These are phyloP conservation scores for Boletus vermiculosoides DNA, from an alignment of 768 basidiomycete species.

Conservation along the genomic window DNA sequence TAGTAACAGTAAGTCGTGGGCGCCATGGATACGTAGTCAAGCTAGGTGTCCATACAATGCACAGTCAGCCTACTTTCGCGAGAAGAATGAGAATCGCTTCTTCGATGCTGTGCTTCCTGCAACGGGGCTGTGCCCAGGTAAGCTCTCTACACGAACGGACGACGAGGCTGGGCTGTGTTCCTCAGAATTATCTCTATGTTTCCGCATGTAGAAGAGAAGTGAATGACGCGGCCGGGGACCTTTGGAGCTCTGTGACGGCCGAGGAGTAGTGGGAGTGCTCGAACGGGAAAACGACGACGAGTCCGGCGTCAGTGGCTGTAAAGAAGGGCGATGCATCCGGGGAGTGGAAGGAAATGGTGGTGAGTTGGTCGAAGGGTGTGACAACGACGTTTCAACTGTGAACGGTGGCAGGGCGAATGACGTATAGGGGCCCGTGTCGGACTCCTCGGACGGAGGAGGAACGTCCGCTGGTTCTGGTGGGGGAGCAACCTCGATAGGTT, in stretches of 20 bases:
- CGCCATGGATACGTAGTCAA: conserved; percentile 20
- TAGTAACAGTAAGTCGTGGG: conserved; percentile 12
- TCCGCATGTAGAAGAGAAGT: conserved; percentile 34
- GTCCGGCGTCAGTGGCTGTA: conserved; percentile 32
- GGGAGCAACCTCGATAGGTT: conserved; percentile 28
- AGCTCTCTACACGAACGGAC: conserved; percentile 18
- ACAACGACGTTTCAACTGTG: conserved; percentile 21
- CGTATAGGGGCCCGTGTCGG: conserved; percentile 33
- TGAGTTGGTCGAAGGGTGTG: conserved; percentile 21
- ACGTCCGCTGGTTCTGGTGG: conserved; percentile 18
- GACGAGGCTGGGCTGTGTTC: conserved; percentile 29
- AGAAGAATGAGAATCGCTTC: conserved; percentile 32
- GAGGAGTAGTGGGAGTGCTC: conserved; percentile 31
- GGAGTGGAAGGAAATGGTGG: conserved; percentile 21
- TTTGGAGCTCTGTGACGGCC: conserved; percentile 26
- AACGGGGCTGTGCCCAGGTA: conserved; percentile 6
- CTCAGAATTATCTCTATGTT: conserved; percentile 14
- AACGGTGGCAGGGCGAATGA: conserved; percentile 32
- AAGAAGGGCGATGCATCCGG: conserved; percentile 22
- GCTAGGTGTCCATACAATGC: conserved; percentile 10
- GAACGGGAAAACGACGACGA: conserved; percentile 32
- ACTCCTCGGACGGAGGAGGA: conserved; percentile 33
- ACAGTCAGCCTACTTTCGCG: conserved; percentile 28
- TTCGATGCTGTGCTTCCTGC: conserved; percentile 10
- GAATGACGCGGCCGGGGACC: conserved; percentile 28